Base-by-base conservation (phyloP, 2,329 filamentous ascomycete species). In the Dactylellina parvicollis region DNA sequence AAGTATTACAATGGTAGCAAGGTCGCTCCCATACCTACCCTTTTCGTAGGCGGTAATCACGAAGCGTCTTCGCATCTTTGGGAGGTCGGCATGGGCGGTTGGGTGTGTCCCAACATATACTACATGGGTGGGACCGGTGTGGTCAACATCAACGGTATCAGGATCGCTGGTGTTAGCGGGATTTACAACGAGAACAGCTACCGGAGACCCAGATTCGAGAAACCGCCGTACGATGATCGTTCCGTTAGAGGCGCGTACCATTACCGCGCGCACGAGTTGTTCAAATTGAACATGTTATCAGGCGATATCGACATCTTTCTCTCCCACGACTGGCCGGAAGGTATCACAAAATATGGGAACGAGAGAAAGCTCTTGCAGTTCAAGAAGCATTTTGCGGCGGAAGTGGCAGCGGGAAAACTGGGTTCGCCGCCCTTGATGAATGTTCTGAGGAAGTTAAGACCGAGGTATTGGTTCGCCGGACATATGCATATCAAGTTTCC, bases 31-130 rank as follows among this genome's bases (percentile, higher is more conserved):
- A 96, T 92, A 79, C 85, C 96, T 47, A 99, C 95, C 14, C 83
- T 98, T 46, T 98, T 98, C 81, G 89, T 96, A 55, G 93, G 89
- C 44, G 95, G 95, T 1, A 99, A 99, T 79, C 95, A 99, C 79
- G 95, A 99, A 82, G 94, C 95, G 0, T 91, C 91, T 78, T 92
- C 91, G 55, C 88, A 98, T 81, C 83, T 96, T 3, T 95, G 89
- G 84, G 95, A 99, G 81, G 86, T 99, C 0, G 96, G 75, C 82
- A 96, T 98, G 79, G 95, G 95, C 56, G 95, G 95, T 55, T 99
- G 95, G 95, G 95, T 92, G 4, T 94, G 94, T 5, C 92, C 92
- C 7, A 96, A 95, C 77, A 98, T 99, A 75, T 99, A 97, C 84
- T 99, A 97, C 82, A 86, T 98, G 80, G 95, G 95, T 52, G 92